Conservation (phyloP, 345 rosid species). For the Lenwebbia sp. region DNA sequence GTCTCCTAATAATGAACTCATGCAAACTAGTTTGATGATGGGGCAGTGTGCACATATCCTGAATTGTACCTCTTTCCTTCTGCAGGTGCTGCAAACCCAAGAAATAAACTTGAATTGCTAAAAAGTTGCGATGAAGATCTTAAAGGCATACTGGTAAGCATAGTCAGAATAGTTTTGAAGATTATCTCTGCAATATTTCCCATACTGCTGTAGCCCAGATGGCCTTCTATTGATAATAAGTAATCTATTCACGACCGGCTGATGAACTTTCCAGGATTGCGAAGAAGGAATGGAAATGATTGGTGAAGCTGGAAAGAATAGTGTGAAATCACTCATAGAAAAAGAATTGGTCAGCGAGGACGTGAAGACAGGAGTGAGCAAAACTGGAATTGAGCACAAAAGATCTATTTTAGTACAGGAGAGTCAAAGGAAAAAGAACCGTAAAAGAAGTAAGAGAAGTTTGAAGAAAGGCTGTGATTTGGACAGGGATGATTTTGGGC, state of each 20-base stretch:
- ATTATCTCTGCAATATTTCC: not conserved
- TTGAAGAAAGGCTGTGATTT: conserved; percentile 41
- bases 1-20: not conserved
- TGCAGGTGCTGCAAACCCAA: conserved; percentile 29
- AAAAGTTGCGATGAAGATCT: not conserved
- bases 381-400: conserved; percentile 17
- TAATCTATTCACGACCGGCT: not conserved
- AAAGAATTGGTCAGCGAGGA: conserved; percentile 57
- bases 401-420: conserved; percentile 29
- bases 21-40: not conserved
- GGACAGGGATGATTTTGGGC: conserved; percentile 20
- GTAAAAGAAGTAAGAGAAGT: conserved; percentile 36
- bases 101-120: conserved; percentile 14
- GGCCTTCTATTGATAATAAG: not conserved
- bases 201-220: not conserved
- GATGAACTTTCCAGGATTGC: not conserved
- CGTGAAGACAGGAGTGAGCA: conserved; percentile 18
- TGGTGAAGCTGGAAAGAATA: conserved; percentile 25
- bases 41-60: not conserved
- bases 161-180: not conserved
- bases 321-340: conserved; percentile 87
- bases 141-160: not conserved
- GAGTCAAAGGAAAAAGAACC: conserved; percentile 29
- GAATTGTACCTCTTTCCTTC: not conserved
- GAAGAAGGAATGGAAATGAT: conserved; percentile 23